These are phyloP conservation scores for Phytophthora aleatoria DNA, from an alignment of 352 stramenopile species.

Conservation along the genomic window DNA sequence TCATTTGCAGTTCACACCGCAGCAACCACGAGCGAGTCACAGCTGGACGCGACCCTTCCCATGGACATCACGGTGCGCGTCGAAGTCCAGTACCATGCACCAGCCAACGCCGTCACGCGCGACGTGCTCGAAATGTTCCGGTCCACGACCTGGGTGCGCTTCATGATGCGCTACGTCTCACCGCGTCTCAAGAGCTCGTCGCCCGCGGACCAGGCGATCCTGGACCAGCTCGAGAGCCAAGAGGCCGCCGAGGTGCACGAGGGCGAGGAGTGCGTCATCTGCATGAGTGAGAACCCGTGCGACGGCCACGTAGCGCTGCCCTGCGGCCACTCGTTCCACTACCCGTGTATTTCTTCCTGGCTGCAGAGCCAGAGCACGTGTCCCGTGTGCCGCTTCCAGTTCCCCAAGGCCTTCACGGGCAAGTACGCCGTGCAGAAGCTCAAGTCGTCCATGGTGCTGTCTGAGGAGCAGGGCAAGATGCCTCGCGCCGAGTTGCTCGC, in stretches of 20 bases:
- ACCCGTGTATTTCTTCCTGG: constrained; percentile 92
- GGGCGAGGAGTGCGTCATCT: constrained; percentile 87
- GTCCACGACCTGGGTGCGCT: constrained; percentile 72
- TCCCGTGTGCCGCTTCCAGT: constrained; percentile 94
- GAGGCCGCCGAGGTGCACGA: constrained; percentile 34
- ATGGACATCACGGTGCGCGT: constrained; percentile 75
- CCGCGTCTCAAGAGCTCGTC: constrained; percentile 71
- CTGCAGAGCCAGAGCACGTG: constrained; percentile 90
- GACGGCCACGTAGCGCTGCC: constrained; percentile 67
- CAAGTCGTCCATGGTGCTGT: constrained; percentile 63
- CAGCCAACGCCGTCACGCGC: constrained; percentile 45
- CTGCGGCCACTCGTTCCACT: constrained; percentile 93
- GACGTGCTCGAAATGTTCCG: constrained; percentile 77
- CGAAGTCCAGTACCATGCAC: constrained; percentile 75
- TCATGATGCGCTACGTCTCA: constrained; percentile 81
- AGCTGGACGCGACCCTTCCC: constrained; percentile 16
- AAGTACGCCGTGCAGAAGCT: constrained; percentile 73
- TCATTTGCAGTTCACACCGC: constrained; percentile 4
- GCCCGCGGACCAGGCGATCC: constrained; percentile 59
- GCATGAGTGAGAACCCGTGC: constrained; percentile 82
- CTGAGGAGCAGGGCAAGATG: constrained; percentile 48
- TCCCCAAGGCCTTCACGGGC: constrained; percentile 72
- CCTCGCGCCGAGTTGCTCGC: constrained; percentile 45
- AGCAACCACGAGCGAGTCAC: constrained; percentile 22
- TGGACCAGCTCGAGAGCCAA: constrained; percentile 51